phyloP scores from a whole-genome alignment of 192 early-diverging fungal species.

The Pilobolus umbonatus region DNA sequence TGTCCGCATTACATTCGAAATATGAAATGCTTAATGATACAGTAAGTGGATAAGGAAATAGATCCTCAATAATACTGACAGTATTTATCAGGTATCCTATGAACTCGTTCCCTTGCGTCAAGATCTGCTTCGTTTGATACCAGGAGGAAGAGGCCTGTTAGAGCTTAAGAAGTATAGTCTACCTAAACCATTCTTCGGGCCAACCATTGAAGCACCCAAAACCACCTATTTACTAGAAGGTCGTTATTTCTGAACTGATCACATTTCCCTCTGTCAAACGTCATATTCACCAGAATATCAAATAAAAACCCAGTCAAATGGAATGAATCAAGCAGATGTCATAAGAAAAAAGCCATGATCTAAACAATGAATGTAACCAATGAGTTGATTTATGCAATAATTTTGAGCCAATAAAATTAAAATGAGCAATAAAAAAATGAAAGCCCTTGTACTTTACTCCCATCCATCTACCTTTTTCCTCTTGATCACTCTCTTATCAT shows the following conservation, averaged over 20 bases:
- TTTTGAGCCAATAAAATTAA: too few relatives aligned
- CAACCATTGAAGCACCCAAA: slow-evolving; percentile 11
- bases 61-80: background rate
- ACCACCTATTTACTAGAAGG: slow-evolving; percentile 10
- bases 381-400: too few relatives aligned
- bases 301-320: too few relatives aligned
- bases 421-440: too few relatives aligned
- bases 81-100: slow-evolving; percentile 46
- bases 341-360: too few relatives aligned
- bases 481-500: background rate
- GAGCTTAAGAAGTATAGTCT: slow-evolving; percentile 38
- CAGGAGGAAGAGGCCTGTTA: slow-evolving; percentile 47
- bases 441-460: slow-evolving; percentile 38
- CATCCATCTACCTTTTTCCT: slow-evolving; percentile 21
- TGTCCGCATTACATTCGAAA: slow-evolving; percentile 36
- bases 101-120: slow-evolving; percentile 42
- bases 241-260: slow-evolving; percentile 9
- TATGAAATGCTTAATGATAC: slow-evolving; percentile 50
- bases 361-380: too few relatives aligned
- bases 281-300: too few relatives aligned
- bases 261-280: too few relatives aligned
- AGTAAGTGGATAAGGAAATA: slow-evolving; percentile 22
- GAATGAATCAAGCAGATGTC: too few relatives aligned
- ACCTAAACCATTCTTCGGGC: slow-evolving; percentile 41
- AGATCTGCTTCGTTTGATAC: slow-evolving; percentile 46